Base-by-base conservation (phyloP, 2,329 filamentous ascomycete species). In the Botrytis squamosa region DNA sequence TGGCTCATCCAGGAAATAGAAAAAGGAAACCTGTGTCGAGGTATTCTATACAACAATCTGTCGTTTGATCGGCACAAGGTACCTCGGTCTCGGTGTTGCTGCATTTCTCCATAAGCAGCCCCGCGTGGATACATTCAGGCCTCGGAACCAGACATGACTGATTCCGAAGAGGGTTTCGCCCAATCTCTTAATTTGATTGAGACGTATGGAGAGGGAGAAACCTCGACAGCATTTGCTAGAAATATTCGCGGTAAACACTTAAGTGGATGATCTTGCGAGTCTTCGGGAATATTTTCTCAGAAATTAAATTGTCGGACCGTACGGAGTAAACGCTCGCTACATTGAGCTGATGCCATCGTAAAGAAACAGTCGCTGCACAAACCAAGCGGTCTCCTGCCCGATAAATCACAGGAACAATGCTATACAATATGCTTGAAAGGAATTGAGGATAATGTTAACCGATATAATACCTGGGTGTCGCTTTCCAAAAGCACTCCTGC, bases 401-500 rank as follows among this genome's bases (percentile, higher is more conserved):
- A 46, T 64, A 44, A 18, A 57, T 18, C n/a, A 57, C 14, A 29
- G n/a, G n/a, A 57, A 57, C 16, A n/a, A 49, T 49, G 16, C 64
- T n/a, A 52, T 40, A 38, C 25, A 36, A 38, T 6, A 59, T 60
- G 49, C 55, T 72, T 66, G n/a, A 22, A 55, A 52, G 42, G 36
- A 71, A 29, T 36, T n/a, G 60, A 29, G 18, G 44, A 71, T 33
- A 59, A 44, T 68, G 29, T 71, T 22, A 42, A 9, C 29, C 40
- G 25, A 57, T 46, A 29, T 57, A 38, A 9, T 44, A 6, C 16
- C 18, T 22, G 25, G 62, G n/a, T 57, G 52, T 67, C 36, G 49
- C 42, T 72, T 63, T 60, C 62, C 62, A 72, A 69, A 42, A 69
- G 40, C 52, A 60, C 38, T 57, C 55, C 40, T 55, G 42, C 46